Evolutionary conservation across 2,329 filamentous ascomycete genomes (phyloP).

Genomic region (Neonectria hederae): DNA sequence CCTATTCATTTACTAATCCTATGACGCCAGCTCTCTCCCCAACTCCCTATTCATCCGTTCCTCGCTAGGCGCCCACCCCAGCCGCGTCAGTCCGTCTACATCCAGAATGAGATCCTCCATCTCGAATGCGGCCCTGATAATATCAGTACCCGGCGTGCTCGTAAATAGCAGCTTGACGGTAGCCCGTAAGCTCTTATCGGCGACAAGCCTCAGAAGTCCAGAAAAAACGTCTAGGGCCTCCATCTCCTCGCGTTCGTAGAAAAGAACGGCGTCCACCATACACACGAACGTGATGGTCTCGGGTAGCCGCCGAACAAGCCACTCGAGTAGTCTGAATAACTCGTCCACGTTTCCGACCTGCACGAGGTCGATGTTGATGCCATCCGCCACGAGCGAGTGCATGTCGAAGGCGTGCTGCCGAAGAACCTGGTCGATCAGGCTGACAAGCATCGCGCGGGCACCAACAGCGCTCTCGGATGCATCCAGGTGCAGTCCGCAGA

Average conservation of each 20-base stretch:
- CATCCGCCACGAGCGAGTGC: neutral
- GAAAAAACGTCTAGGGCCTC: neutral
- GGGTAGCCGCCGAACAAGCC: neutral
- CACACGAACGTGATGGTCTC: neutral
- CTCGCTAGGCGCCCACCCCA: constrained; percentile 19
- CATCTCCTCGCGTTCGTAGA: constrained; percentile 4
- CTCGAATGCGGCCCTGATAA: constrained; percentile 23
- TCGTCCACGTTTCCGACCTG: neutral
- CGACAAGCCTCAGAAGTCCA: neutral
- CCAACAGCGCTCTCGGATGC: no score
- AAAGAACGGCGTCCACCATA: neutral
- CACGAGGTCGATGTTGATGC: neutral
- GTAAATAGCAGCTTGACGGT: constrained; percentile 30
- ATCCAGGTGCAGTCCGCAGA: no score
- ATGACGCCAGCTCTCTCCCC: neutral
- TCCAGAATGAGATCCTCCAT: constrained; percentile 22
- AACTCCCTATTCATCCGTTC: constrained; percentile 3
- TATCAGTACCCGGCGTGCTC: constrained; percentile 21
- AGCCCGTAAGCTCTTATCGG: neutral
- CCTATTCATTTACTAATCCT: no score
- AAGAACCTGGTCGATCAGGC: no score
- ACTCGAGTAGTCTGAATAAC: neutral
- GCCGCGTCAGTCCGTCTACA: constrained; percentile 21
- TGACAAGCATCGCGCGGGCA: no score
- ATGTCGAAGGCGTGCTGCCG: constrained; percentile 19